A percentile compares a stretch with the other conserved stretches of the same genome.
These are phyloP conservation scores for Aspergillus candidus DNA, from an alignment of 2,329 filamentous ascomycete species.

Conservation along the genomic window DNA sequence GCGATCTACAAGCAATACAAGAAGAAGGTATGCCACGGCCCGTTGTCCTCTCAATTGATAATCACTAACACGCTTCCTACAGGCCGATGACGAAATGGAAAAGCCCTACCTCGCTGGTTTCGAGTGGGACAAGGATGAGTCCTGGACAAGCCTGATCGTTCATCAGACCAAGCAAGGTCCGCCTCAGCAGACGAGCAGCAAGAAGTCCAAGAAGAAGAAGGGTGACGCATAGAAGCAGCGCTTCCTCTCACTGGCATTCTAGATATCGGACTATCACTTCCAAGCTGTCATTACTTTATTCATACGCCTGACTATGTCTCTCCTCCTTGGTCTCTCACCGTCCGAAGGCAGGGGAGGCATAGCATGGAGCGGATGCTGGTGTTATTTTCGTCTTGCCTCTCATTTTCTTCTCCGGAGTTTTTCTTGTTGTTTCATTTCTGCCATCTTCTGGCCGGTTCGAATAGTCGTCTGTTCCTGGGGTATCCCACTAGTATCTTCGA, in stretches of 20 bases:
- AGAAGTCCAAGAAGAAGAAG: constrained; percentile 61
- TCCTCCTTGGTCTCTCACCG: too few species aligned
- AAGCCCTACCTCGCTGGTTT: constrained; percentile 84
- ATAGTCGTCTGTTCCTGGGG: too few species aligned
- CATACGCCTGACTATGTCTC: too few species aligned
- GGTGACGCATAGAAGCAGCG: constrained; percentile 29
- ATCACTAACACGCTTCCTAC: neutral
- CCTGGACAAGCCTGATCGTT: constrained; percentile 79
- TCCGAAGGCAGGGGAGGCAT: too few species aligned
- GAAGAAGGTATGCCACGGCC: constrained; percentile 68
- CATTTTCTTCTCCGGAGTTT: too few species aligned
- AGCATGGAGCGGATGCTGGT: too few species aligned
- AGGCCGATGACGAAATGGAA: constrained; percentile 90
- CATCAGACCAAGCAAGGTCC: constrained; percentile 71
- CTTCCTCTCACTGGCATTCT: neutral
- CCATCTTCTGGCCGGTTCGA: too few species aligned
- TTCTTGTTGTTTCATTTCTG: too few species aligned
- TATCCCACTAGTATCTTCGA: too few species aligned
- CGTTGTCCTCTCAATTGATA: neutral
- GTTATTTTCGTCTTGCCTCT: too few species aligned
- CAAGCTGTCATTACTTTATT: too few species aligned
- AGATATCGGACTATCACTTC: too few species aligned
- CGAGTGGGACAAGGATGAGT: constrained; percentile 93
- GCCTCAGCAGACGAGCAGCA: constrained; percentile 37
- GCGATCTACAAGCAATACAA: constrained; percentile 95